Conservation (phyloP, 1,284 basidiomycete genomes). For the Cutaneotrichosporon cavernicola region DNA sequence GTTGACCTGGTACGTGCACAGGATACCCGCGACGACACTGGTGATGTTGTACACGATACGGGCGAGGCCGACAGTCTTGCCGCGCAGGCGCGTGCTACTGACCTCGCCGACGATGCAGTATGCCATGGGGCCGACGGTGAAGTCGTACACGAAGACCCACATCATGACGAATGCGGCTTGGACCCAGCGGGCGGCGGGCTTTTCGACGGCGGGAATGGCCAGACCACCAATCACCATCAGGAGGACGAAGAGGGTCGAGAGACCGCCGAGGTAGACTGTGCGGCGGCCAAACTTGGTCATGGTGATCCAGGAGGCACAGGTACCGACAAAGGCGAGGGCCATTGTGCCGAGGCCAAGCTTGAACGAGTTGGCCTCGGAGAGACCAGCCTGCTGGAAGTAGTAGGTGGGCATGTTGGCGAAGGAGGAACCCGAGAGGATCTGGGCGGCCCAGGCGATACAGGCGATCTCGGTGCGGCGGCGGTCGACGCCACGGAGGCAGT, state of each 20-base stretch:
- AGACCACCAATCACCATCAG: slow-evolving; percentile 54
- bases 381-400: slow-evolving; percentile 10
- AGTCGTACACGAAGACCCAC: slow-evolving; percentile 33
- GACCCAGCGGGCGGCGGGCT: slow-evolving; percentile 15
- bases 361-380: slow-evolving; percentile 13
- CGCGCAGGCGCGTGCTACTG: slow-evolving; percentile 52
- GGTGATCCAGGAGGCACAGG: slow-evolving; percentile 49
- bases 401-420: slow-evolving; percentile 9
- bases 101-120: slow-evolving; percentile 52
- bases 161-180: slow-evolving; percentile 29
- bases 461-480: slow-evolving; percentile 26
- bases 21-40: slow-evolving; percentile 17
- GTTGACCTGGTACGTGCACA: slow-evolving; percentile 28
- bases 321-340: slow-evolving; percentile 50
- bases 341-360: slow-evolving; percentile 47
- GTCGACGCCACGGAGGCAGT: slow-evolving; percentile 37
- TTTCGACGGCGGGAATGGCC: slow-evolving; percentile 14
- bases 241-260: slow-evolving; percentile 44
- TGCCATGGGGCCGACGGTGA: slow-evolving; percentile 31
- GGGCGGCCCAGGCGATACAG: slow-evolving; percentile 23
- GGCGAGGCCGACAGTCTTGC: slow-evolving; percentile 56
- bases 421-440: slow-evolving; percentile 28
- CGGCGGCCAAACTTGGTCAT: slow-evolving; percentile 48
- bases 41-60: slow-evolving; percentile 54
- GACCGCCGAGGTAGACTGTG: slow-evolving; percentile 54